These are phyloP conservation scores for Castanea sativa DNA, from an alignment of 306 rosid species.

Conservation along the genomic window DNA sequence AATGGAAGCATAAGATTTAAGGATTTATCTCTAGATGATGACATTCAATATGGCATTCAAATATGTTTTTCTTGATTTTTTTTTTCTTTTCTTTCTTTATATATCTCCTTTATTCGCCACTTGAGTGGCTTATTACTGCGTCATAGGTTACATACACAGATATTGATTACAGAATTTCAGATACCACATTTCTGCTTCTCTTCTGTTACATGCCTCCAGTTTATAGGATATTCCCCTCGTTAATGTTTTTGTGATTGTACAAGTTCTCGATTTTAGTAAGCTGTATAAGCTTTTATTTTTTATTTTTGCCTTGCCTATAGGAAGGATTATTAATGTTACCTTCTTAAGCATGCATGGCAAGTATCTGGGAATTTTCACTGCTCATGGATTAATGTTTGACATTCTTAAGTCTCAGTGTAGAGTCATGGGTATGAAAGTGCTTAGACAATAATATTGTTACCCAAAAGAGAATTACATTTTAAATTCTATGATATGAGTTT, in stretches of 20 bases:
- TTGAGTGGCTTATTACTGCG: conserved; percentile 33
- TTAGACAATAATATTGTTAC: neutral
- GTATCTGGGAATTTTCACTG: no score
- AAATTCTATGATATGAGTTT: no score
- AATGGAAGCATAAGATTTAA: conserved; percentile 4
- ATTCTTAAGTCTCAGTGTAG: neutral
- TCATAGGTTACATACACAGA: conserved; percentile 33
- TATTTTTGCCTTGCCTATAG: neutral
- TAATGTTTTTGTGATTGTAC: conserved; percentile 31
- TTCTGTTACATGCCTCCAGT: conserved; percentile 18
- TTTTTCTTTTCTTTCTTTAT: neutral
- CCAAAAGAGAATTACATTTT: neutral
- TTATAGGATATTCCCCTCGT: conserved; percentile 22
- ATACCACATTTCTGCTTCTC: conserved; percentile 34
- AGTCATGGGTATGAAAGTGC: neutral
- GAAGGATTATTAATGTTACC: neutral
- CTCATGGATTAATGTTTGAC: no score
- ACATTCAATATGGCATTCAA: conserved; percentile 33
- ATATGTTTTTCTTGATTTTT: conserved; percentile 5
- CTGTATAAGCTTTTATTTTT: conserved; percentile 11
- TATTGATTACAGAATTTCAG: conserved; percentile 31
- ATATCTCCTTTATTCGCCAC: conserved; percentile 18
- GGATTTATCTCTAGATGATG: conserved; percentile 7
- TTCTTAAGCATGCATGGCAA: neutral
- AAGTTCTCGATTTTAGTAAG: conserved; percentile 14